A percentile compares a stretch with the other conserved stretches of the same genome.
Evolutionary conservation across 2,329 filamentous ascomycete genomes (phyloP).

Genomic region (Sclerotinia borealis): DNA sequence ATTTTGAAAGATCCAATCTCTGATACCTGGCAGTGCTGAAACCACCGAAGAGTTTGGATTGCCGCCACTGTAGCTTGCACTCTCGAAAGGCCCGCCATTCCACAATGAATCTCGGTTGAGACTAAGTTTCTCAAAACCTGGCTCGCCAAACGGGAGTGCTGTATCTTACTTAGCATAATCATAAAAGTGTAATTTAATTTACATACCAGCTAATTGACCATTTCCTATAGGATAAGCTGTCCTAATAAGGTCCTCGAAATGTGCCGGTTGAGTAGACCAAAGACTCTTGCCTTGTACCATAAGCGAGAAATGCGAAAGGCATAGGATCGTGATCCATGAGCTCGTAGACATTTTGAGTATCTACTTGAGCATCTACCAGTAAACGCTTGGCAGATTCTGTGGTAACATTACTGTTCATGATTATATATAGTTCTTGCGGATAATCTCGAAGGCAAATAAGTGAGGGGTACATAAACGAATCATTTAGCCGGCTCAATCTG

Average conservation of each 20-base stretch:
- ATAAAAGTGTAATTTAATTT: neutral
- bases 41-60: conserved; percentile 37
- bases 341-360: neutral
- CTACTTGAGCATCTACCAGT: neutral
- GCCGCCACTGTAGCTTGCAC: conserved; percentile 38
- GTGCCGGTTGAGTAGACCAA: conserved; percentile 20
- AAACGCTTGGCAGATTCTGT: neutral
- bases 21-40: conserved; percentile 37
- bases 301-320: neutral
- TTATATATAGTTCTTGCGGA: neutral
- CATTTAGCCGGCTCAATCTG: neutral
- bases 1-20: conserved; percentile 43
- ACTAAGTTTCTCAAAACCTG: conserved; percentile 36
- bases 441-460: neutral
- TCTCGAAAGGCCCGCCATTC: conserved; percentile 26
- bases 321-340: neutral
- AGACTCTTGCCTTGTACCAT: neutral
- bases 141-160: conserved; percentile 39
- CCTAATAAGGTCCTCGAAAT: conserved; percentile 29
- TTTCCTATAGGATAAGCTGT: conserved; percentile 43
- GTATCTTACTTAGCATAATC: neutral
- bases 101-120: conserved; percentile 45
- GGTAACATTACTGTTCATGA: too few relatives aligned
- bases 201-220: conserved; percentile 39
- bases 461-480: neutral